These are phyloP conservation scores for Aspergillus latus DNA, from an alignment of 2,329 filamentous ascomycete genomes.

Conservation along the genomic window DNA sequence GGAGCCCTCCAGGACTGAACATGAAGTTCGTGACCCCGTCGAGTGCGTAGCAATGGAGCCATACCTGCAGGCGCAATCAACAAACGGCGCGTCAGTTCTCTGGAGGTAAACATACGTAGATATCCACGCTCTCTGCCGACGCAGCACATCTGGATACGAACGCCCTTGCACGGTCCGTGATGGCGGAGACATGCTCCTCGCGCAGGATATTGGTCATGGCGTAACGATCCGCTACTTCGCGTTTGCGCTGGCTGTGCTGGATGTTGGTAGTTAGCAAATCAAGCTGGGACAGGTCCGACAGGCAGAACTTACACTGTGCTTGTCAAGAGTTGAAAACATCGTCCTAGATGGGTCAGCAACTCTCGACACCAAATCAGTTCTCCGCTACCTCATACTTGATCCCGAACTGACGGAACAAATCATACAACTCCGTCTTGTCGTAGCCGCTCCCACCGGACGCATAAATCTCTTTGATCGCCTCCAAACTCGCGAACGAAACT, in stretches of 20 bases:
- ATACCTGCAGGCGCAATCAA: conserved; percentile 25
- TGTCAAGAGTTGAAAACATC: conserved; percentile 22
- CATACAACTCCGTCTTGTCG: conserved; percentile 39
- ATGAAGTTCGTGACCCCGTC: conserved; percentile 69
- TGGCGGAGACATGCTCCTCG: conserved; percentile 55
- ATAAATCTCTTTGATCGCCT: conserved; percentile 35
- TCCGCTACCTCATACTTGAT: conserved; percentile 20
- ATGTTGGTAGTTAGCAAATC: neutral
- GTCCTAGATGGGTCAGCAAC: conserved; percentile 7
- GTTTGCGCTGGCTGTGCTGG: conserved; percentile 63
- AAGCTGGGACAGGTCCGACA: neutral
- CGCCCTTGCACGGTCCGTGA: conserved; percentile 56
- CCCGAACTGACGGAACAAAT: conserved; percentile 35
- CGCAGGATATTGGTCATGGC: conserved; percentile 67
- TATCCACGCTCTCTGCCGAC: conserved; percentile 52
- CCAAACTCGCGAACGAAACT: conserved; percentile 30
- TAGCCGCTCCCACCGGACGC: conserved; percentile 37
- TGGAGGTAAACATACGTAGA: conserved; percentile 52
- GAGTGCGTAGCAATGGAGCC: conserved; percentile 66
- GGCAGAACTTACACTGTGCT: conserved; percentile 4
- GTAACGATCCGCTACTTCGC: conserved; percentile 65
- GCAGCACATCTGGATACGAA: conserved; percentile 57
- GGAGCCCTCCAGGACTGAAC: conserved; percentile 65
- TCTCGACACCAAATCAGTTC: no score
- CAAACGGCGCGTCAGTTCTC: neutral